Evolutionary conservation across 2,329 filamentous ascomycete species (phyloP), one percentile per base, ranked within the genome.

Genomic region (Aaosphaeria pasadenensis): DNA sequence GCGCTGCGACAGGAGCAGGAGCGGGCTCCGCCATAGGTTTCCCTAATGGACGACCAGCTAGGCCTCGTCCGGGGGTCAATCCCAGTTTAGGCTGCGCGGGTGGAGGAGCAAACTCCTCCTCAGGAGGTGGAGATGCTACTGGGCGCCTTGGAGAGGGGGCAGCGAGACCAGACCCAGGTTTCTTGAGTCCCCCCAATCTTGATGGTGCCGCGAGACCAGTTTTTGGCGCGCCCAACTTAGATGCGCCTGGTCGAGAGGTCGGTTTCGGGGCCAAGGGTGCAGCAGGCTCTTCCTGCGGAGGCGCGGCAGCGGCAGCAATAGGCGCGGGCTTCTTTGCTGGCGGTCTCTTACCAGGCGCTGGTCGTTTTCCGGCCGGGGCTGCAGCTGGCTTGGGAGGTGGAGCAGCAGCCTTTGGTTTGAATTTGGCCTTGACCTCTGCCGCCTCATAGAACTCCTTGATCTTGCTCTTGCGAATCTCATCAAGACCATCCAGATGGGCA

Each of bases 401-500:
- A 28, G 80, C 76, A 44, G 79, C 74, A 13, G 89, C 82, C 74
- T 96, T 96, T 1, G 92, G 92, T 73, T 95, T 95, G 66, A 91
- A 90, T 67, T 94, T 95, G 30, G 89, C 87, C 66, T 90, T 91
- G 46, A 95, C 89, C 65, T 92, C 85, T 30, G 89, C 89, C 5
- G 81, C 79, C 47, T 92, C 88, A 51, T 85, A 88, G 68, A 84
- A 97, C 69, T 99, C 94, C 74, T 95, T 96, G 68, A 97, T 88
- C 71, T 96, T 99, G 53, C 80, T 88, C 74, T 96, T 97, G 52
- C 91, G 84, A 57, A 97, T 97, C 28, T 99, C 94, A 65, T 99
- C 94, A 3, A 99, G 77, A 3, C 90, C 90, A 54, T 92, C 92
- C 11, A 99, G 75, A 67, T 95, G 88, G 6, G 89, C 87, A 39